Evolutionary conservation across 2,329 filamentous ascomycete genomes (phyloP).

Genomic region (Raffaelea deltoideospora): DNA sequence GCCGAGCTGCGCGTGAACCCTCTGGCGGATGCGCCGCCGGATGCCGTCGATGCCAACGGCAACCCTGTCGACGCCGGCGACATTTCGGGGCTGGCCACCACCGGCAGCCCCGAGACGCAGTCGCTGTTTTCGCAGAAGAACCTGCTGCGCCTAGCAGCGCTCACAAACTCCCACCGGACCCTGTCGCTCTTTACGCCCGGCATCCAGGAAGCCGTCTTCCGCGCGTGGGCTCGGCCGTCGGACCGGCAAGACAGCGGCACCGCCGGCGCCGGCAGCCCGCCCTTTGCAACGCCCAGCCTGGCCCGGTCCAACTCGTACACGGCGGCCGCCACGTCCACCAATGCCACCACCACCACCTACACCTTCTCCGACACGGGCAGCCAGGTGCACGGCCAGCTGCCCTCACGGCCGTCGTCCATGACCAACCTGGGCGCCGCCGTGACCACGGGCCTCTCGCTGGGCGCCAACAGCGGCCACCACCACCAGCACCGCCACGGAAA

Average conservation of each 20-base stretch:
- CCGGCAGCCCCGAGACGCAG: constrained; percentile 67
- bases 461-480: too few relatives aligned
- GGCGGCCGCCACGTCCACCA: constrained; percentile 40
- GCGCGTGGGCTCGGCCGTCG: constrained; percentile 72
- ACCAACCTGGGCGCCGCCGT: constrained; percentile 45
- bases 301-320: constrained; percentile 49
- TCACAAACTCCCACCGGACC: constrained; percentile 81
- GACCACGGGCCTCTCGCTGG: constrained; percentile 48
- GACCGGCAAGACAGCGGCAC: constrained; percentile 44
- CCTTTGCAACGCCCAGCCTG: constrained; percentile 34
- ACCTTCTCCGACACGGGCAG: constrained; percentile 61
- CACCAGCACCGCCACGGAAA: constrained; percentile 40
- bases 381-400: constrained; percentile 42
- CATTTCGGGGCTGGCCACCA: constrained; percentile 62
- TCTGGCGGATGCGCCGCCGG: constrained; percentile 64
- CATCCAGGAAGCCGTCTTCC: constrained; percentile 80
- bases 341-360: constrained; percentile 48
- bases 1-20: constrained; percentile 58
- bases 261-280: constrained; percentile 22
- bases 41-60: constrained; percentile 68
- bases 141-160: constrained; percentile 61
- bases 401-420: constrained; percentile 56
- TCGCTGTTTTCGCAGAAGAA: constrained; percentile 95
- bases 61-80: constrained; percentile 62
- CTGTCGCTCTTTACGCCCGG: constrained; percentile 81